Evolutionary conservation across 805 yeast genomes (phyloP).

Genomic region (Metschnikowia continentalis): DNA sequence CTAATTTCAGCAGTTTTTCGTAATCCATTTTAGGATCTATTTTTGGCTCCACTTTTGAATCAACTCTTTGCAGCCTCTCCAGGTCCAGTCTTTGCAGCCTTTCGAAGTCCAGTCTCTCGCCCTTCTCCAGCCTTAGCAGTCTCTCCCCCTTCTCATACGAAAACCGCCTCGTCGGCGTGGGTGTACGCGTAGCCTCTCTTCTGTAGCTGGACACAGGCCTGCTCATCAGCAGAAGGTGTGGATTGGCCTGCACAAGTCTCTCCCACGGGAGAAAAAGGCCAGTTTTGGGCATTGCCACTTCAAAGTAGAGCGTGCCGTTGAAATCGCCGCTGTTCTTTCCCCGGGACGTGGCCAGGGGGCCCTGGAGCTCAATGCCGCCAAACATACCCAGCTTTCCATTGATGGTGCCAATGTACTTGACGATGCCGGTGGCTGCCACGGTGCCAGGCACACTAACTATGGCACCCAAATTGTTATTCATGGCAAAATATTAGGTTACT

Average conservation of each 20-base stretch:
- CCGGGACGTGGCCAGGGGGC: constrained; percentile 47
- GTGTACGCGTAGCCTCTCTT: constrained; percentile 1
- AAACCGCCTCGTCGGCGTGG: constrained; percentile 1
- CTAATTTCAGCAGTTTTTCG: background rate
- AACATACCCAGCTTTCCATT: constrained; percentile 67
- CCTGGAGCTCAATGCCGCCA: constrained; percentile 86
- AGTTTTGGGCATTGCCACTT: constrained; percentile 55
- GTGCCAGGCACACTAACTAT: constrained; percentile 53
- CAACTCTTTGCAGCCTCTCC: no score
- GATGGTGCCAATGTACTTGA: constrained; percentile 70
- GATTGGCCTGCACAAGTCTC: constrained; percentile 35
- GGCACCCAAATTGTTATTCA: constrained; percentile 32
- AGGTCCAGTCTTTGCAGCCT: background rate
- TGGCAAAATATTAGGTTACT: constrained; percentile 3
- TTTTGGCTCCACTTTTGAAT: no score
- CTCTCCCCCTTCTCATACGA: background rate
- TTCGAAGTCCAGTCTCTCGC: background rate
- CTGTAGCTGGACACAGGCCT: constrained; percentile 5
- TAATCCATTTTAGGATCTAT: no score
- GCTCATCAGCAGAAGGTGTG: constrained; percentile 19
- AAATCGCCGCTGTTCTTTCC: constrained; percentile 90
- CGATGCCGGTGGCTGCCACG: constrained; percentile 58
- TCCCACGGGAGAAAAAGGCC: constrained; percentile 72
- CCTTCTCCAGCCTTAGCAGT: background rate
- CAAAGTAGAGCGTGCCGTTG: constrained; percentile 66